Evolutionary conservation across 2,329 filamentous ascomycete species (phyloP), one percentile per base, ranked within the genome.

Genomic region (Colletotrichum lentis): DNA sequence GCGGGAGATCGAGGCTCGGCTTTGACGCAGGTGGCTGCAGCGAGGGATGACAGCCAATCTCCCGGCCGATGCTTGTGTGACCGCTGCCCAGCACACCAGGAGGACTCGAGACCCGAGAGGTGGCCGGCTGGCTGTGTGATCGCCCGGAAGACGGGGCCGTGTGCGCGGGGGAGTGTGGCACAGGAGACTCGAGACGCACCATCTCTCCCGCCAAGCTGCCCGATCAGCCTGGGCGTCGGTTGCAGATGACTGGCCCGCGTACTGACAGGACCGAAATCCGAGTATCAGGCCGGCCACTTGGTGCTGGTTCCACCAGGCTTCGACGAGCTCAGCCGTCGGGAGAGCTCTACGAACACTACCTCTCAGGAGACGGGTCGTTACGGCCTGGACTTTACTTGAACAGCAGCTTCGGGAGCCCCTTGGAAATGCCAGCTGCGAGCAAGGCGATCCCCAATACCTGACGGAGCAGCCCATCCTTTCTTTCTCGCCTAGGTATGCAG

Each of bases 21-120:
- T 61, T 61, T 31, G 18, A 44, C 55, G 64, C 67, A 64, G 60
- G 64, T 57, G 60, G 64, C 60, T 68, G 64, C 68, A 52, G 61
- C 55, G 56, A 55, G 49, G 55, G 62, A 43, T 50, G 49, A 60
- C 43, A 65, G 14, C 50, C 50, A 65, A 61, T 56, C 56, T 68
- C 65, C 53, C 64, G 53, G 61, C 44, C 47, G 60, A 59, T 64
- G 58, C 35, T 11, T 35, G 47, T 49, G 61, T 35, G 3, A 64
- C 54, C n/a, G n/a, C 20, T 27, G 11, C 54, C n/a, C 20, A 37
- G 7, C 37, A 50, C n/a, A n/a, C 46, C 37, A 39, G 22, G 31
- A 35, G 31, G 31, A 35, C 8, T 35, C 31, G 31, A 27, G 5
- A 37, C 31, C 24, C 54, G 20, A 27, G 44, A 37, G 24, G 18